These are phyloP conservation scores for Penicillium hesseltinei DNA, from an alignment of 2,329 filamentous ascomycete species.

Conservation along the genomic window DNA sequence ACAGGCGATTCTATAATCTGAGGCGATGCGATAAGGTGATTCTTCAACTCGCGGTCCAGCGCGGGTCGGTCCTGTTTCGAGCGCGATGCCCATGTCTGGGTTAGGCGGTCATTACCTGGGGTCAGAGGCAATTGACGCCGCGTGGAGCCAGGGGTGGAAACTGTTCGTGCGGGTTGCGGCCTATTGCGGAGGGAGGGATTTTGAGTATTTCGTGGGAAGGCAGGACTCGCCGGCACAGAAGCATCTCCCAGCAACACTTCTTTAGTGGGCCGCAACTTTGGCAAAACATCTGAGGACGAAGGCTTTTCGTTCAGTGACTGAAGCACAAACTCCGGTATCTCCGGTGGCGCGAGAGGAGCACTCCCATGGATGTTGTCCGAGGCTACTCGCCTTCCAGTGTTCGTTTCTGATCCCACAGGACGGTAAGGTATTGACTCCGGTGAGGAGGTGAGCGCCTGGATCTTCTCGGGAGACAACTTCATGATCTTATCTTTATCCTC, in stretches of 20 bases:
- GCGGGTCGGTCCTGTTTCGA: constrained; percentile 34
- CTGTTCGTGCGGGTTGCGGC: constrained; percentile 32
- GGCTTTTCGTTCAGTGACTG: constrained; percentile 31
- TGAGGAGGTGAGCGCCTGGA: constrained; percentile 55
- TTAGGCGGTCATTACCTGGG: constrained; percentile 32
- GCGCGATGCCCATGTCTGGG: constrained; percentile 35
- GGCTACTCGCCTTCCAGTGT: constrained; percentile 22
- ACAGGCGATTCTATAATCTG: constrained; percentile 32
- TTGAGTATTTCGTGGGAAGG: constrained; percentile 15
- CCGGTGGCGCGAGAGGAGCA: constrained; percentile 4
- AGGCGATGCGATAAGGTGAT: constrained; percentile 24
- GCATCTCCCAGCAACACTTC: constrained; percentile 28
- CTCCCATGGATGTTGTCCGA: constrained; percentile 20
- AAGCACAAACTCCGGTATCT: constrained; percentile 15
- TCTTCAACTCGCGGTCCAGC: constrained; percentile 36
- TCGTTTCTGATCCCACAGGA: constrained; percentile 30
- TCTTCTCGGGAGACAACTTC: constrained; percentile 55
- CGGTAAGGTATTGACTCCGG: constrained; percentile 55
- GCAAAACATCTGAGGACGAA: constrained; percentile 16
- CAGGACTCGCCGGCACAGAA: constrained; percentile 23
- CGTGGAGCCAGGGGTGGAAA: constrained; percentile 38
- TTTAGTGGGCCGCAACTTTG: constrained; percentile 26
- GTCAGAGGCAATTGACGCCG: constrained; percentile 32
- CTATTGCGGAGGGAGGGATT: constrained; percentile 30
- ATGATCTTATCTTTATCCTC: constrained; percentile 43